phyloP scores from a whole-genome alignment of 106 monocot species.

The Dendrobium officinale region DNA sequence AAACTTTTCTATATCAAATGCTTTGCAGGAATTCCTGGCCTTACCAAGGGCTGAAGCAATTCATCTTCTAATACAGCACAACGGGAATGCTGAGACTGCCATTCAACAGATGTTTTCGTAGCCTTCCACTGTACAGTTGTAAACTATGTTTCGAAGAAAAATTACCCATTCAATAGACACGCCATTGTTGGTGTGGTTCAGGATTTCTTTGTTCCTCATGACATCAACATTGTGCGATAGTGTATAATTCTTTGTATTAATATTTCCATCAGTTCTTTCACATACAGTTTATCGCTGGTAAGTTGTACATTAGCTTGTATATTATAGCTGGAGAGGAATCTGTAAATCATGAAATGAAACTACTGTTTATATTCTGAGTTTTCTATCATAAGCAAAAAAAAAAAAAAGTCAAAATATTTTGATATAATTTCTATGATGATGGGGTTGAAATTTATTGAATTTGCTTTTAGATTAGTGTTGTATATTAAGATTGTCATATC shows the following conservation, averaged over 20 bases:
- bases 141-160: background rate
- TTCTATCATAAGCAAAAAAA: too few species aligned
- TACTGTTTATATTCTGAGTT: background rate
- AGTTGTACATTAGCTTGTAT: background rate
- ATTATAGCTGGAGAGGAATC: background rate
- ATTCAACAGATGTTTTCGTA: constrained; percentile 89
- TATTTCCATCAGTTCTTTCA: background rate
- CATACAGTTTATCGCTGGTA: background rate
- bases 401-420: too few species aligned
- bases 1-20: background rate
- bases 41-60: constrained; percentile 89
- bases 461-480: too few species aligned
- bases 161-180: background rate
- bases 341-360: background rate
- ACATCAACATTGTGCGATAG: background rate
- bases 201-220: background rate
- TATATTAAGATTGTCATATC: too few species aligned
- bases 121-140: constrained; percentile 24
- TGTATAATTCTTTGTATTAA: constrained; percentile 2
- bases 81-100: constrained; percentile 79
- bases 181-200: constrained; percentile 1
- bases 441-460: too few species aligned
- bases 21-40: constrained; percentile 78
- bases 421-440: too few species aligned
- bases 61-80: constrained; percentile 74